Evolutionary conservation across 208 protist genomes (phyloP), one percentile per base, ranked within the genome.

Genomic region (Novymonas esmeraldas): DNA sequence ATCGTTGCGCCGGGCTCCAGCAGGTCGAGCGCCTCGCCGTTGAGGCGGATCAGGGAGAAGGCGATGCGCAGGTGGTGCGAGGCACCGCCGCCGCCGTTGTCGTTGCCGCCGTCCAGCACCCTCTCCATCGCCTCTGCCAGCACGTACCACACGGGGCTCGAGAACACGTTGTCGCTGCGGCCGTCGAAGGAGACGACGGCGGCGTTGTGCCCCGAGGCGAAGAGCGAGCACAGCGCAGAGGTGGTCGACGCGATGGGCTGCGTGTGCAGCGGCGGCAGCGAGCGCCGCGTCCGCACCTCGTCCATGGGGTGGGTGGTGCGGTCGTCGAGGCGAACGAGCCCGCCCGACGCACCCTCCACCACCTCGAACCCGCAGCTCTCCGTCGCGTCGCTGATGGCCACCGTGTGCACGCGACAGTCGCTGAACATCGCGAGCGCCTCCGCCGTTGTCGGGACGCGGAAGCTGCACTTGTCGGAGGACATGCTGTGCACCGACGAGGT

Each of bases 151-250:
- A 58, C 70, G 0, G 71, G 71, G 20, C 71, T 76, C 16, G 69
- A 45, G 38, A 73, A 73, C 20, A 78, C 51, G 57, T 70, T 74
- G 29, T 52, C 20, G 26, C 33, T 66, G 52, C 54, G 45, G 20
- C 68, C 71, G 55, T 77, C 76, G 46, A 72, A 60, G 11, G 71
- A 77, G 39, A 74, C n/a, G 18, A 82, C 34, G 31, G 56, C 66
- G 48, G 33, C 33, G 66, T 74, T 82, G 70, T 71, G 60, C 38
- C 76, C 76, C 24, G 28, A 58, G 4, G 60, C 63, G 56, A 77
- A 76, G 31, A 70, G 64, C n/a, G 64, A 52, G 64, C 64, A 70
- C 50, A 70, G 44, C 64, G 52, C 64, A 1, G 64, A 61, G 50
- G 64, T 70, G 50, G 59, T 26, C 6, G 51, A 51, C 18, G 64